These are phyloP conservation scores for Brachypodium distachyon DNA, from an alignment of 202 grass and related monocot genomes.

Conservation along the genomic window DNA sequence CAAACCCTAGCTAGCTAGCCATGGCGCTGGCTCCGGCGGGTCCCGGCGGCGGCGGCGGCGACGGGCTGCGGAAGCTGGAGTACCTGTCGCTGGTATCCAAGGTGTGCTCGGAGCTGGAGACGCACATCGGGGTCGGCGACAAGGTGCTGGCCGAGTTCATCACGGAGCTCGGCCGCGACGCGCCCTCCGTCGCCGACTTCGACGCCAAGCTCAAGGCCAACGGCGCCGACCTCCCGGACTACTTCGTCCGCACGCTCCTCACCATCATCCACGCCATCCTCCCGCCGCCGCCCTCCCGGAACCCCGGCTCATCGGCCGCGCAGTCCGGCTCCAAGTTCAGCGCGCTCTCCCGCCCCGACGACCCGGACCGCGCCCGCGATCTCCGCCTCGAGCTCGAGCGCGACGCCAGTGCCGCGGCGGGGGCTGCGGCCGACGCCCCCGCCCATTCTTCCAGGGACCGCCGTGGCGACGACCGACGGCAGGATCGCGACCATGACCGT, in stretches of 20 bases:
- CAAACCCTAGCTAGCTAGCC: conserved; percentile 28
- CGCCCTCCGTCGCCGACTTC: conserved; percentile 58
- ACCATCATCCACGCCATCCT: conserved; percentile 93
- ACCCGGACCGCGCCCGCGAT: conserved; percentile 48
- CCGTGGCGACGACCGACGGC: no score
- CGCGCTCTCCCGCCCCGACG: conserved; percentile 46
- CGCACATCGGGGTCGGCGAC: conserved; percentile 79
- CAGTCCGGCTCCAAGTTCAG: conserved; percentile 39
- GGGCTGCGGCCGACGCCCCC: conserved; percentile 18
- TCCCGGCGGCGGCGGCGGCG: conserved; percentile 8
- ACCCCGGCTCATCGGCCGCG: conserved; percentile 7
- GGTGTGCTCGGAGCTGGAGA: conserved; percentile 89
- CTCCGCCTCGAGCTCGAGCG: conserved; percentile 63
- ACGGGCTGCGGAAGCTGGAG: conserved; percentile 65
- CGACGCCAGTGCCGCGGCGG: conserved; percentile 27
- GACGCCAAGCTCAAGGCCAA: conserved; percentile 80
- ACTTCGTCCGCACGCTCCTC: conserved; percentile 86
- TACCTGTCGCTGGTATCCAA: conserved; percentile 89
- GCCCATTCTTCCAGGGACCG: neutral
- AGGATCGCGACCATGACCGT: neutral
- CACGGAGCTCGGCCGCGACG: conserved; percentile 78
- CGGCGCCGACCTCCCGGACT: conserved; percentile 83
- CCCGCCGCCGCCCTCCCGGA: conserved; percentile 31
- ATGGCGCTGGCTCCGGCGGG: conserved; percentile 23
- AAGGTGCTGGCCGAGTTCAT: conserved; percentile 97